Evolutionary conservation across 805 yeast species (phyloP), one percentile per base, ranked within the genome.

Genomic region (Yarrowia keelungensis): DNA sequence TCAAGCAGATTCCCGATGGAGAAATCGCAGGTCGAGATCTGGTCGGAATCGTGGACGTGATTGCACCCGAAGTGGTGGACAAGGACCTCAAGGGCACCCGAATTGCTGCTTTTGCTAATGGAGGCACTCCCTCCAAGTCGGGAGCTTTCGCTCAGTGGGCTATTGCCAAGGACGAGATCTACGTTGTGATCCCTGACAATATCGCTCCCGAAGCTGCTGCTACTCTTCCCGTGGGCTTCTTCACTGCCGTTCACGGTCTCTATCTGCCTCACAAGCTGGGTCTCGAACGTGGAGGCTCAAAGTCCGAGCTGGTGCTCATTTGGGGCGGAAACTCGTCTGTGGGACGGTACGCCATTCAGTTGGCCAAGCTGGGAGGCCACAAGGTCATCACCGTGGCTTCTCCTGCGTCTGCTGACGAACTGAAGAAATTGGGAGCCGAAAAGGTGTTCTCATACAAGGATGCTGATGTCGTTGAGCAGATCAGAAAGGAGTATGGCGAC

Each of bases 291-390:
- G 67, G 56, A 1, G 65, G 65, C 36, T 22, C 35, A 2, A 32
- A 43, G 32, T 43, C 50, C 8, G 65, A 58, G 32, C 41, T 58
- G 35, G 67, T 62, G 15, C 56, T 62, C n/a, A 49, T 62, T 46
- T 62, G 67, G 67, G 67, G 67, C 12, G 67, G 67, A 12, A 62
- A 62, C 67, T 62, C 67, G n/a, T 47, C 56, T 36, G 67, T 62
- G 2, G 67, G 67, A 3, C 67, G 67, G 5, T 62, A 62, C 26
- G 67, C 67, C 8, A 62, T 62, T 15, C 67, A 62, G 19, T 19
- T 62, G 41, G 67, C 67, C 38, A 62, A 62, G n/a, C 46, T 46
- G 46, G 67, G 67, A 19, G 67, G 67, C 22, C 67, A 62, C 39
- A 35, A n/a, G 46, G 67, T 62, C 36, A 62, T 62, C 22, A 38